Percentiles rank a stretch among this genome's conserved stretches.
These are phyloP conservation scores for Elaeis guineensis DNA, from an alignment of 176 grass and related monocot species.

Conservation along the genomic window DNA sequence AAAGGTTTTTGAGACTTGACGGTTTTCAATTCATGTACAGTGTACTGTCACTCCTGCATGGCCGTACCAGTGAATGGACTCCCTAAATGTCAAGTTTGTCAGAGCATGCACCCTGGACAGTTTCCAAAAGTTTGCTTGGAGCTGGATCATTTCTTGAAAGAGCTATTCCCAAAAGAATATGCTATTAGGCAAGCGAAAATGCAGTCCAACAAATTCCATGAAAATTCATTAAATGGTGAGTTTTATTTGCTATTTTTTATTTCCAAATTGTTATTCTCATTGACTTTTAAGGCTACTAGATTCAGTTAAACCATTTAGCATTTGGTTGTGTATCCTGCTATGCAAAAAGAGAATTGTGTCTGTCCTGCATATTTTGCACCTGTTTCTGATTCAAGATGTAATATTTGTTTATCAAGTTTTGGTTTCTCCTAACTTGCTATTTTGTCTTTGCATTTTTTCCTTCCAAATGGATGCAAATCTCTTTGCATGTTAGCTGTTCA, in stretches of 20 bases:
- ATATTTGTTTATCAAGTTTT: too few relatives aligned
- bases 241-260: slow-evolving; percentile 7
- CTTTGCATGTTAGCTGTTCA: too few relatives aligned
- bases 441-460: too few relatives aligned
- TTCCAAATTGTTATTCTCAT: background rate
- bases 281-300: too few relatives aligned
- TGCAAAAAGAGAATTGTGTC: too few relatives aligned
- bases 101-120: slow-evolving; percentile 53
- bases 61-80: slow-evolving; percentile 27
- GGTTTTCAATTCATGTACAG: slow-evolving; percentile 24
- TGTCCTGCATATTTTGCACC: too few relatives aligned
- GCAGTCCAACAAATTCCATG: slow-evolving; percentile 27
- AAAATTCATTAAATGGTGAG: slow-evolving; percentile 49
- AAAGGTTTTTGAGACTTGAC: background rate
- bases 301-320: too few relatives aligned
- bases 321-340: too few relatives aligned
- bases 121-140: slow-evolving; percentile 82
- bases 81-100: slow-evolving; percentile 59
- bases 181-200: slow-evolving; percentile 41
- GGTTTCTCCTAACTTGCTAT: too few relatives aligned
- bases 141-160: slow-evolving; percentile 77
- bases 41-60: slow-evolving; percentile 51
- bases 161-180: slow-evolving; percentile 68
- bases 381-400: too few relatives aligned
- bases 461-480: too few relatives aligned